A percentile compares a stretch with the other conserved stretches of the same genome.
phyloP scores from a whole-genome alignment of 441 rosid species.

The Arabidopsis hybrid region DNA sequence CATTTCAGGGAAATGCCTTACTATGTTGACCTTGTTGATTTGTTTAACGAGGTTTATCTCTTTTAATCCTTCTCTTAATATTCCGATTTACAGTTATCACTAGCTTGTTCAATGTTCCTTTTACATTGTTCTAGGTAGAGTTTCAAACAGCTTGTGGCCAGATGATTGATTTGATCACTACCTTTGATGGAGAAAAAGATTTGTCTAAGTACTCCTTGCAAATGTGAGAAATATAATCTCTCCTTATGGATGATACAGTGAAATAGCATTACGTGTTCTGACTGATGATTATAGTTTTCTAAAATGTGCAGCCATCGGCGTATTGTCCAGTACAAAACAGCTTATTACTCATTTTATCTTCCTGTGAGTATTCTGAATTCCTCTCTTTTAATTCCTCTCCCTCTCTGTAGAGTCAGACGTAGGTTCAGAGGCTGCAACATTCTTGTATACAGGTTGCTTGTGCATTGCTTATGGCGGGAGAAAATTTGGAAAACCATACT shows the following conservation, averaged over 20 bases:
- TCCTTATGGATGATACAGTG: not conserved
- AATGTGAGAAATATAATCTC: conserved; percentile 53
- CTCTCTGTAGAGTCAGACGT: conserved; percentile 2
- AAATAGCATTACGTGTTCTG: conserved; percentile 3
- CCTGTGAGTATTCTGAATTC: conserved; percentile 65
- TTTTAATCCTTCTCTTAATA: no score
- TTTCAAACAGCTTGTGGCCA: conserved; percentile 93
- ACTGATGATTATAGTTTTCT: conserved; percentile 34
- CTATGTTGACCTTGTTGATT: conserved; percentile 81
- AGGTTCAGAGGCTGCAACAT: conserved; percentile 2
- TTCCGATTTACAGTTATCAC: no score
- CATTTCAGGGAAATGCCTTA: conserved; percentile 77
- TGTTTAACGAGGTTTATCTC: conserved; percentile 70
- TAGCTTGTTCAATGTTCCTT: no score
- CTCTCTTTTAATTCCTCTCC: not conserved
- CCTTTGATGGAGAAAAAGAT: conserved; percentile 85
- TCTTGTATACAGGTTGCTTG: conserved; percentile 68
- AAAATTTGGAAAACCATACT: conserved; percentile 74
- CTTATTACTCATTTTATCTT: conserved; percentile 91
- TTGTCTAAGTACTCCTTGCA: conserved; percentile 70
- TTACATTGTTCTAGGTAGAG: conserved; percentile 62
- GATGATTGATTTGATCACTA: conserved; percentile 92
- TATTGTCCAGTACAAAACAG: conserved; percentile 87
- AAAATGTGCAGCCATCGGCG: conserved; percentile 69
- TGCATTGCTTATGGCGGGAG: conserved; percentile 83